Conservation (phyloP, 1,284 basidiomycete species). For the Microbotryum violaceum region DNA sequence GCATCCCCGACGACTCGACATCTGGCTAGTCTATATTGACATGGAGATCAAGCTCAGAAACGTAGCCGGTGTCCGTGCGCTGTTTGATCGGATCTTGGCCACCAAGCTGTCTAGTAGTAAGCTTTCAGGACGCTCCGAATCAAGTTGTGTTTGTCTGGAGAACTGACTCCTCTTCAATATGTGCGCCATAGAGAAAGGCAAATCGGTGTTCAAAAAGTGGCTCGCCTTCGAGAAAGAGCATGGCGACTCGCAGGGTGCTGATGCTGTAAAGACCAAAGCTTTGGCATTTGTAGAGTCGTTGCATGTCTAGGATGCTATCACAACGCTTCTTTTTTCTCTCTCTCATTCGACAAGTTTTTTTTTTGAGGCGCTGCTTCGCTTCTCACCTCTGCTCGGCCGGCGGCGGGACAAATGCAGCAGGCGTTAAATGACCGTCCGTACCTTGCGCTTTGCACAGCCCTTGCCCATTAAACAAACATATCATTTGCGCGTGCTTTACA, state of each 20-base stretch:
- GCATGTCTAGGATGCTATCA: background rate
- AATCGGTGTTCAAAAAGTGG: conserved; percentile 94
- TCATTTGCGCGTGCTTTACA: too few species aligned
- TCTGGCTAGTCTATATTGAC: conserved; percentile 96
- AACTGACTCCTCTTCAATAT: background rate
- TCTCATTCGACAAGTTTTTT: too few species aligned
- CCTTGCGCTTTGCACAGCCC: too few species aligned
- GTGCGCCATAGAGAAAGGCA: conserved; percentile 45
- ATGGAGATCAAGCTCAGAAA: conserved; percentile 76
- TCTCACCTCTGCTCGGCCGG: too few species aligned
- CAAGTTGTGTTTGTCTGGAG: conserved; percentile 13
- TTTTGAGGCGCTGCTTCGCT: too few species aligned
- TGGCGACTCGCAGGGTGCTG: conserved; percentile 77
- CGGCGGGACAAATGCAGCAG: too few species aligned
- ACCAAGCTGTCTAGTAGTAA: conserved; percentile 89
- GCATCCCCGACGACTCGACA: conserved; percentile 86
- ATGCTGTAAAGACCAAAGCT: conserved; percentile 59
- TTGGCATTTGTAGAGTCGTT: conserved; percentile 23
- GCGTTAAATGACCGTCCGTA: too few species aligned
- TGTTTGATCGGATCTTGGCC: conserved; percentile 74
- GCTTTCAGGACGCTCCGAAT: conserved; percentile 46
- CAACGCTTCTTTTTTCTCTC: too few species aligned
- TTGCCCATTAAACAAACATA: too few species aligned
- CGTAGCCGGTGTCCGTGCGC: conserved; percentile 66
- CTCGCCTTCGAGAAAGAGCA: conserved; percentile 75